Evolutionary conservation across 2,329 filamentous ascomycete species (phyloP), one percentile per base, ranked within the genome.

Genomic region (Lasiodiplodia citricola): DNA sequence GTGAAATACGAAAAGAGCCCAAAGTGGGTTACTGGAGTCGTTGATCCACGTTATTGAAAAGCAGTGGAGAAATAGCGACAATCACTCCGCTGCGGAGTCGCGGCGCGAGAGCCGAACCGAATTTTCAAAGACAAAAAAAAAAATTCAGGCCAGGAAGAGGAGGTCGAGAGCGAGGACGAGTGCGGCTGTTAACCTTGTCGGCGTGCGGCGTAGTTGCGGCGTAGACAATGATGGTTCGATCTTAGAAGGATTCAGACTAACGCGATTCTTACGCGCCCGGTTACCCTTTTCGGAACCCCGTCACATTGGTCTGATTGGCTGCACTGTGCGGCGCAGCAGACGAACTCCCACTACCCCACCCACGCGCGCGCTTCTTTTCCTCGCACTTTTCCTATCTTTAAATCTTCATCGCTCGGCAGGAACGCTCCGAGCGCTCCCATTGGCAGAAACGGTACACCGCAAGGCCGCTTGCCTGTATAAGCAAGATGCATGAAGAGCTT

Each of bases 401-500:
- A 13, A 23, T 31, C 23, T 50, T 13, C 44, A 23, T 64, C 25
- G 44, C 16, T 51, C 60, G 38, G 60, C n/a, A 21, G 10, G 6
- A 38, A 38, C 4, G 13, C 13, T 51, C 60, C 60, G 47, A 7
- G 10, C 10, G 5, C 8, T n/a, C n/a, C 47, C 21, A 64, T 64
- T 64, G 47, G 60, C 13, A 1, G 14, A 18, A 1, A 16, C 28
- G 44, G 31, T 35, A 38, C n/a, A 31, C 31, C 31, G 58, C 58
- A 47, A 21, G 44, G 13, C 52, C 60, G 4, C 16, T 52, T 64
- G n/a, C 60, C 38, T 52, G 31, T 63, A 63, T 21, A 31, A 28
- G 23, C 58, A 63, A 51, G 41, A 63, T 52, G 60, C 60, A 64
- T 31, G 44, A 7, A n/a, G 47, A 52, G 28, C 60, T 52, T 52